These are phyloP conservation scores for Austropuccinia psidii DNA, from an alignment of 1,284 basidiomycete genomes.

Conservation along the genomic window DNA sequence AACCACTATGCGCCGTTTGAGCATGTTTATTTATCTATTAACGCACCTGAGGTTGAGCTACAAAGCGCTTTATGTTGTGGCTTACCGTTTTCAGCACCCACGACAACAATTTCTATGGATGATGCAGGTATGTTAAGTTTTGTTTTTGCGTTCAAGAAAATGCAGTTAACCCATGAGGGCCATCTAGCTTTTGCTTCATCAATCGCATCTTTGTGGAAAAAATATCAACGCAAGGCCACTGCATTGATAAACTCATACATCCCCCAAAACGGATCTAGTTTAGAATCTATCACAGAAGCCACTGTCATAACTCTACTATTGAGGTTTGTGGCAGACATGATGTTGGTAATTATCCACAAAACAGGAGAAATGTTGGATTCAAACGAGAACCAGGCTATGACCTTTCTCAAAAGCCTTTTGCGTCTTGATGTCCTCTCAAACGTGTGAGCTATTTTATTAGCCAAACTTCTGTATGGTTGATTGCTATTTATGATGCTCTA, in stretches of 20 bases:
- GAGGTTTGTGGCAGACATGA: not conserved
- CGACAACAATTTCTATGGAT: not conserved
- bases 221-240: not conserved
- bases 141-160: too few relatives aligned
- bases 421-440: not conserved
- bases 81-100: slow-evolving; percentile 1
- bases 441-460: not conserved
- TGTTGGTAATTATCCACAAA: not conserved
- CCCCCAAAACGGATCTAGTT: not conserved
- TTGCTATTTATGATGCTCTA: not conserved
- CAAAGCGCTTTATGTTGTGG: slow-evolving; percentile 11
- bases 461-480: not conserved
- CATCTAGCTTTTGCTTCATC: not conserved
- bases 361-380: not conserved
- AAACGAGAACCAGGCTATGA: not conserved
- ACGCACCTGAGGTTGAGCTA: slow-evolving; percentile 16
- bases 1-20: not conserved
- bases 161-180: too few relatives aligned
- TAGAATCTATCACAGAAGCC: not conserved
- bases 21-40: slow-evolving; percentile 4
- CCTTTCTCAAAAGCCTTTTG: not conserved
- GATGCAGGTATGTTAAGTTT: slow-evolving; percentile 22
- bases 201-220: not conserved
- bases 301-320: not conserved
- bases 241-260: slow-evolving; percentile 13